Conservation (phyloP, 23 red algal genomes). For the Cyanidioschyzon merolae region DNA sequence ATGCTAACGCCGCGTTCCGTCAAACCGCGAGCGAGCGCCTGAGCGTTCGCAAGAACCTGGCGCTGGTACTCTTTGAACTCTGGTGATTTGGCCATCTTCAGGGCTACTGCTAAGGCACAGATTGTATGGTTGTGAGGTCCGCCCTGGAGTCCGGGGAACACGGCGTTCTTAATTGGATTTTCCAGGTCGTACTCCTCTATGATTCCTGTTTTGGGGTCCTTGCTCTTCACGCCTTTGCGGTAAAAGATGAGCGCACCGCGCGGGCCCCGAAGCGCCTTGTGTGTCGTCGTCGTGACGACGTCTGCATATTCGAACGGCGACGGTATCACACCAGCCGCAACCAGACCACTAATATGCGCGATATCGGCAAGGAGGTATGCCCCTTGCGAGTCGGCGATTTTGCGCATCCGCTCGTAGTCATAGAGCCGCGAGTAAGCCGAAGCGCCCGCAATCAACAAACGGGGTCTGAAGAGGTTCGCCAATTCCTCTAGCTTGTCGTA, state of each 20-base stretch:
- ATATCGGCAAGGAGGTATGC: constrained; percentile 92
- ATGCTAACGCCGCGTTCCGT: constrained; percentile 55
- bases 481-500: constrained; percentile 90
- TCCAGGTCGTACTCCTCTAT: constrained; percentile 80
- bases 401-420: constrained; percentile 90
- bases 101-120: constrained; percentile 91
- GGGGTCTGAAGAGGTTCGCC: constrained; percentile 80
- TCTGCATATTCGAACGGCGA: constrained; percentile 88
- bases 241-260: constrained; percentile 96
- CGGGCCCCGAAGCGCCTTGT: constrained; percentile 96
- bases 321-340: constrained; percentile 82
- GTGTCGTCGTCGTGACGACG: constrained; percentile 93
- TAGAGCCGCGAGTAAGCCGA: constrained; percentile 86
- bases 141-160: constrained; percentile 96
- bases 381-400: constrained; percentile 69
- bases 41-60: constrained; percentile 70
- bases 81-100: constrained; percentile 66
- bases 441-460: constrained; percentile 87
- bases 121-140: constrained; percentile 99
- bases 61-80: constrained; percentile 90
- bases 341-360: constrained; percentile 89
- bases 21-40: constrained; percentile 54
- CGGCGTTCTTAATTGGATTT: constrained; percentile 85
- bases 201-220: constrained; percentile 61
- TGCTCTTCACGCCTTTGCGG: constrained; percentile 65